Evolutionary conservation across 1,284 basidiomycete species (phyloP).

Genomic region (Ganoderma boninense): DNA sequence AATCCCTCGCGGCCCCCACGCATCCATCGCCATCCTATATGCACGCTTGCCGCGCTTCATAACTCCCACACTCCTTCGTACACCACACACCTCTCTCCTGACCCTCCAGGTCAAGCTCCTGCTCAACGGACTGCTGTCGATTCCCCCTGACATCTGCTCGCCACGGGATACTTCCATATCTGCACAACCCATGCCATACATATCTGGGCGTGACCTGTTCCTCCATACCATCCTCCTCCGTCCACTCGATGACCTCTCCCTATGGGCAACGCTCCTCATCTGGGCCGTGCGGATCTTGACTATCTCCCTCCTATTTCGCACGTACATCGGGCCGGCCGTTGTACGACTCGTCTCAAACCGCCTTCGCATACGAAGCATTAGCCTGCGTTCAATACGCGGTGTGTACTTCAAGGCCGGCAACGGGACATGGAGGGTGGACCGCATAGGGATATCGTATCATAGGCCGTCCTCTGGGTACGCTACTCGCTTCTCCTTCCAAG

Average conservation of each 20-base stretch:
- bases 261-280: constrained; percentile 51
- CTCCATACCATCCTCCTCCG: constrained; percentile 37
- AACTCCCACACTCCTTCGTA: constrained; percentile 25
- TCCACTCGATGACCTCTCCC: constrained; percentile 36
- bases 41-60: constrained; percentile 15
- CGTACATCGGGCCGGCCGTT: constrained; percentile 70
- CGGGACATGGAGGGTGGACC: constrained; percentile 66
- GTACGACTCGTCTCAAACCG: constrained; percentile 65
- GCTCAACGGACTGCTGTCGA: neutral
- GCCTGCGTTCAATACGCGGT: constrained; percentile 78
- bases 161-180: neutral
- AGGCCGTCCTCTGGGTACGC: constrained; percentile 53
- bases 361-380: constrained; percentile 73
- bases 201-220: constrained; percentile 29
- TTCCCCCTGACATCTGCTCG: neutral
- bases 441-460: constrained; percentile 67
- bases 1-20: constrained; percentile 12
- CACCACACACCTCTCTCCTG: constrained; percentile 4
- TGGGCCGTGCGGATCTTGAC: constrained; percentile 58
- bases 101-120: neutral
- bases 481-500: constrained; percentile 63
- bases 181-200: constrained; percentile 15
- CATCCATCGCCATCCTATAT: constrained; percentile 17
- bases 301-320: constrained; percentile 65
- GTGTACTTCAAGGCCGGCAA: constrained; percentile 68